Evolutionary conservation across 1,284 basidiomycete genomes (phyloP).

Genomic region (Sphaerobolus stellatus): DNA sequence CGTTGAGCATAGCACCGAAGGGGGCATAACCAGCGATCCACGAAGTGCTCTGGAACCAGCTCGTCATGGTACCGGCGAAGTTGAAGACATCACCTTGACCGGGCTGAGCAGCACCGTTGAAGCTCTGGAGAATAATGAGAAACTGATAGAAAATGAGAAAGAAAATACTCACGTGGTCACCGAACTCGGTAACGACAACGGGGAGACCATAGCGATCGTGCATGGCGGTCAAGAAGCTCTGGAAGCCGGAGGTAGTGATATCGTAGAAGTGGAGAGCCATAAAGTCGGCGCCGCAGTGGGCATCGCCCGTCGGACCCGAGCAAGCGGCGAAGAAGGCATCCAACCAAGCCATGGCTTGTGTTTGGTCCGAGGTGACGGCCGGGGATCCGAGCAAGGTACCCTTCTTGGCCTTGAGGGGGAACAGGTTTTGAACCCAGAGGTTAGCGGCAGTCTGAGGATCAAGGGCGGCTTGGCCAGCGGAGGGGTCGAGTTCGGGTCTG

Average conservation of each 20-base stretch:
- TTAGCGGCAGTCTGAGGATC: conserved; percentile 41
- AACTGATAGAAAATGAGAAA: background rate
- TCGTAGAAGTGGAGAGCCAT: conserved; percentile 66
- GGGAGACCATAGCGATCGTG: conserved; percentile 49
- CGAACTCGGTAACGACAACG: conserved; percentile 71
- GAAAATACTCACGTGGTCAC: conserved; percentile 49
- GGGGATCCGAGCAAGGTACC: conserved; percentile 67
- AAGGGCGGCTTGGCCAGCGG: conserved; percentile 7
- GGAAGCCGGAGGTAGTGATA: conserved; percentile 47
- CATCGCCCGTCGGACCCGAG: conserved; percentile 22
- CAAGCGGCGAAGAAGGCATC: conserved; percentile 55
- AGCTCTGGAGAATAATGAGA: conserved; percentile 47
- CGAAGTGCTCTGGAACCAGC: conserved; percentile 54
- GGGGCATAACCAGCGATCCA: conserved; percentile 63
- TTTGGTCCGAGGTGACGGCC: conserved; percentile 62
- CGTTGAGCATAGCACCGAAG: conserved; percentile 62
- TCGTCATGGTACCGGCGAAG: conserved; percentile 57
- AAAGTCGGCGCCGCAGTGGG: conserved; percentile 44
- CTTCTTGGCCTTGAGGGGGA: conserved; percentile 51
- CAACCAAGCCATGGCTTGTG: conserved; percentile 61
- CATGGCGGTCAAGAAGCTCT: conserved; percentile 49
- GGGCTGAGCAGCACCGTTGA: conserved; percentile 52
- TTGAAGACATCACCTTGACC: conserved; percentile 43
- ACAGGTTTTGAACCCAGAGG: conserved; percentile 63
- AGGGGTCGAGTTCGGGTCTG: background rate